A percentile compares a stretch with the other conserved stretches of the same genome.
Conservation (phyloP, 768 basidiomycete genomes). For the Clitopilus hobsonii region DNA sequence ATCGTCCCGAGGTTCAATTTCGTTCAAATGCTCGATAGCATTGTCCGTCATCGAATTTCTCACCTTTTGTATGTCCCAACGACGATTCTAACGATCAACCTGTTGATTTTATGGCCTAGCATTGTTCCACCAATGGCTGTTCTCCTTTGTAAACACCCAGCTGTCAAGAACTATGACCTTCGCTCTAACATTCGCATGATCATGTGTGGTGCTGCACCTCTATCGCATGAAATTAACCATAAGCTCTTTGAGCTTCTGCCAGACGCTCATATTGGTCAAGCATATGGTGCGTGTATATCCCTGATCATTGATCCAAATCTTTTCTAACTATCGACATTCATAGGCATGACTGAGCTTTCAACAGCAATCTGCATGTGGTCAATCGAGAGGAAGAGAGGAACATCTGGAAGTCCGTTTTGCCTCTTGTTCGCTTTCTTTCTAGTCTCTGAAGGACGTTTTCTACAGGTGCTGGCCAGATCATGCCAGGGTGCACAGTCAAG, state of each 20-base stretch:
- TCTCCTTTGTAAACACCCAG: constrained; percentile 57
- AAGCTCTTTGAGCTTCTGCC: constrained; percentile 48
- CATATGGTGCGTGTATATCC: constrained; percentile 44
- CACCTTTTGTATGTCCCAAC: constrained; percentile 38
- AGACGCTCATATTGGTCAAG: constrained; percentile 51
- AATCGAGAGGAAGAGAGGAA: constrained; percentile 40
- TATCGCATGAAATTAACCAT: constrained; percentile 48
- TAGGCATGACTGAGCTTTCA: constrained; percentile 66
- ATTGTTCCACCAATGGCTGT: constrained; percentile 56
- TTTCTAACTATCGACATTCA: background rate
- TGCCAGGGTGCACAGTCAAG: constrained; percentile 52
- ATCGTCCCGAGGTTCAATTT: constrained; percentile 63
- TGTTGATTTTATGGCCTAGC: constrained; percentile 18
- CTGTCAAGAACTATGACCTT: constrained; percentile 45
- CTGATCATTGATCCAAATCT: too few species aligned
- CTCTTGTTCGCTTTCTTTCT: background rate
- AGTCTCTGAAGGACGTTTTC: background rate
- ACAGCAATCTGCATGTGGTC: constrained; percentile 49
- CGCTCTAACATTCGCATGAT: constrained; percentile 35
- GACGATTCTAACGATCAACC: background rate
- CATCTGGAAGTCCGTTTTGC: constrained; percentile 39
- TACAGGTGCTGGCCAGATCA: constrained; percentile 45
- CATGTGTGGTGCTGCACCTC: constrained; percentile 56
- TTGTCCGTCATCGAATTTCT: constrained; percentile 50
- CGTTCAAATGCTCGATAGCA: constrained; percentile 55